Evolutionary conservation across 108 stramenopile genomes (phyloP).

Genomic region (Fistulifera pelliculosa): DNA sequence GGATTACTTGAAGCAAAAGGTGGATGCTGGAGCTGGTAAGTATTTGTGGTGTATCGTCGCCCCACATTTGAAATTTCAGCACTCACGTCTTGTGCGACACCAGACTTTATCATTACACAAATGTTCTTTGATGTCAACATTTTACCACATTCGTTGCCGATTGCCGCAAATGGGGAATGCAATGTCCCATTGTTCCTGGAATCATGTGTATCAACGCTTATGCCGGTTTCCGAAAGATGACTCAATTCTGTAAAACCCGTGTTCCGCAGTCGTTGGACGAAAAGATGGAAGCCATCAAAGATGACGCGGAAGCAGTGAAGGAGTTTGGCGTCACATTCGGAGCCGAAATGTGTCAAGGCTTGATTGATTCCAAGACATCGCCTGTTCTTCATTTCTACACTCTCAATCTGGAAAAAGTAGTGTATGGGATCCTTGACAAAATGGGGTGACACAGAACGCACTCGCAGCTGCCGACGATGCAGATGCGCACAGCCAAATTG

Average conservation of each 20-base stretch:
- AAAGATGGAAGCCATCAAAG: slow-evolving; percentile 84
- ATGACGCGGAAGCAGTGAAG: slow-evolving; percentile 83
- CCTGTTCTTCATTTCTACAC: slow-evolving; percentile 95
- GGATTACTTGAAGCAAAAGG: slow-evolving; percentile 94
- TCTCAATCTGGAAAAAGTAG: slow-evolving; percentile 93
- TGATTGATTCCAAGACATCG: slow-evolving; percentile 58
- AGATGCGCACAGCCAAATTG: slow-evolving; percentile 76
- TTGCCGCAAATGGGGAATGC: slow-evolving; percentile 87
- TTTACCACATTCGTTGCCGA: slow-evolving; percentile 82
- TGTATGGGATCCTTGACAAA: slow-evolving; percentile 83
- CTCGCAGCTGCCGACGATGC: slow-evolving; percentile 53
- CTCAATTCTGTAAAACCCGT: slow-evolving; percentile 97
- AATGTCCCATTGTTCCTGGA: slow-evolving; percentile 92
- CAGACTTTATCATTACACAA: slow-evolving; percentile 97
- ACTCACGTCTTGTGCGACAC: too few relatives aligned
- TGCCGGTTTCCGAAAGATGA: slow-evolving; percentile 97
- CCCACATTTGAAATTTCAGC: background rate
- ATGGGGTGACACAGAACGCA: slow-evolving; percentile 50
- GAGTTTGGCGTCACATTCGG: slow-evolving; percentile 90
- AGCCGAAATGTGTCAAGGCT: slow-evolving; percentile 75
- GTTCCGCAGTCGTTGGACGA: slow-evolving; percentile 77
- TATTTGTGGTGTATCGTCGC: too few relatives aligned
- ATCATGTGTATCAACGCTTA: slow-evolving; percentile 98
- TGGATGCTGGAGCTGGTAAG: slow-evolving; percentile 91
- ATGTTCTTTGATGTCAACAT: slow-evolving; percentile 98